These are phyloP conservation scores for Colletotrichum spinosum DNA, from an alignment of 2,329 filamentous ascomycete genomes.

Conservation along the genomic window DNA sequence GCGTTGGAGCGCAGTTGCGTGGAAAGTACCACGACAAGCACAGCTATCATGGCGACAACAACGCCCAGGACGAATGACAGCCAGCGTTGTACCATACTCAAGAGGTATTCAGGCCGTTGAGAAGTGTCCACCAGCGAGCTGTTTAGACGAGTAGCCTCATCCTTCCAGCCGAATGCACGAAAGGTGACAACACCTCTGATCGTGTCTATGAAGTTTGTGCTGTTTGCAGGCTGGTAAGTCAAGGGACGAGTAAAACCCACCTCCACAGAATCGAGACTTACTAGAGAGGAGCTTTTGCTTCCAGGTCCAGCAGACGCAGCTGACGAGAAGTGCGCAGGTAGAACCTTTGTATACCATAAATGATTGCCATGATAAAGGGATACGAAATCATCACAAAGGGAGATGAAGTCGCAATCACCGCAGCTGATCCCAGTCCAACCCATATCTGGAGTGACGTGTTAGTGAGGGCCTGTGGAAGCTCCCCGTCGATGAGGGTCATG, in stretches of 20 bases:
- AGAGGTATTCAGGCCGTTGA: conserved; percentile 67
- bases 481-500: conserved; percentile 53
- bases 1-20: conserved; percentile 53
- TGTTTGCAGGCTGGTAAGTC: background rate
- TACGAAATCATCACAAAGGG: conserved; percentile 57
- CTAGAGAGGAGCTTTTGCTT: conserved; percentile 61
- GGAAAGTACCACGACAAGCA: conserved; percentile 56
- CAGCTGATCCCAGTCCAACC: conserved; percentile 54
- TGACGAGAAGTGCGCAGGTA: conserved; percentile 72
- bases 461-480: conserved; percentile 49
- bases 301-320: conserved; percentile 64
- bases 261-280: conserved; percentile 43
- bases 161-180: conserved; percentile 67
- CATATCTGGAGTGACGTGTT: conserved; percentile 44
- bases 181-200: conserved; percentile 66
- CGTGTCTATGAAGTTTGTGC: conserved; percentile 64
- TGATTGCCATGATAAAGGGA: background rate
- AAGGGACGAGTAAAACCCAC: background rate
- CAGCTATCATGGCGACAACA: conserved; percentile 59
- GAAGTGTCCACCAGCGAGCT: conserved; percentile 62
- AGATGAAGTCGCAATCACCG: conserved; percentile 56
- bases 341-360: conserved; percentile 56
- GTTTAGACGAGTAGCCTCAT: conserved; percentile 55
- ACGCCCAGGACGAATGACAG: conserved; percentile 62
- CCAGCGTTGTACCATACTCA: conserved; percentile 70